phyloP scores from a whole-genome alignment of 371 early-diverging fungal species.

The Lichtheimia corymbifera region DNA sequence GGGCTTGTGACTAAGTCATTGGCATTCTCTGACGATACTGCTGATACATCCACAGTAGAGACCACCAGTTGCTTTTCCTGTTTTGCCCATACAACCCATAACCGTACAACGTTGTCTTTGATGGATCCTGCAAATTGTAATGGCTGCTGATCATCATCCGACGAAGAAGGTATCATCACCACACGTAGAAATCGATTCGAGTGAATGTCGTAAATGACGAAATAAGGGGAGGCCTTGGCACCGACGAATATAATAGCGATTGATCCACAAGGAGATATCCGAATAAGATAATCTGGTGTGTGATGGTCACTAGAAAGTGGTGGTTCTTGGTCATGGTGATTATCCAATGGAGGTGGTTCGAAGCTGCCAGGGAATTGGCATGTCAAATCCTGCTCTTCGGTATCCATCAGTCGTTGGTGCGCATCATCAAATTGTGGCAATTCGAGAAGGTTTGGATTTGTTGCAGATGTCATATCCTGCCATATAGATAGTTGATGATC shows the following conservation, averaged over 20 bases:
- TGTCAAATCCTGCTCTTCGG: slow-evolving; percentile 11
- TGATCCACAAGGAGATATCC: neutral
- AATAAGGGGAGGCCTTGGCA: slow-evolving; percentile 4
- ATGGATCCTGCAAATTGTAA: neutral
- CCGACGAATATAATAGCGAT: slow-evolving; percentile 3
- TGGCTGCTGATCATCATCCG: neutral
- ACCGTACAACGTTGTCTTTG: neutral
- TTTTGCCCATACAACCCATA: slow-evolving; percentile 6
- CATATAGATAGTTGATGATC: slow-evolving; percentile 6
- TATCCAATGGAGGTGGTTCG: neutral
- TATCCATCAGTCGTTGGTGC: slow-evolving; percentile 4
- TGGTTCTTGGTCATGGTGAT: neutral
- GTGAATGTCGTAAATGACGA: slow-evolving; percentile 7
- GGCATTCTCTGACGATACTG: neutral
- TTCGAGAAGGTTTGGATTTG: slow-evolving; percentile 2
- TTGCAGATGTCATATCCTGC: neutral
- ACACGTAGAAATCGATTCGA: neutral
- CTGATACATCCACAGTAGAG: neutral
- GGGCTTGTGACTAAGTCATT: neutral
- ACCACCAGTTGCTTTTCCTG: neutral
- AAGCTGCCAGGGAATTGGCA: slow-evolving; percentile 14
- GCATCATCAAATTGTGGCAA: slow-evolving; percentile 10
- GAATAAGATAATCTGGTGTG: neutral
- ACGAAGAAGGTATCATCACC: neutral
- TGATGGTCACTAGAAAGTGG: neutral